Evolutionary conservation across 73 alveolate species (phyloP).

Genomic region (Paramecium tetraurelia): DNA sequence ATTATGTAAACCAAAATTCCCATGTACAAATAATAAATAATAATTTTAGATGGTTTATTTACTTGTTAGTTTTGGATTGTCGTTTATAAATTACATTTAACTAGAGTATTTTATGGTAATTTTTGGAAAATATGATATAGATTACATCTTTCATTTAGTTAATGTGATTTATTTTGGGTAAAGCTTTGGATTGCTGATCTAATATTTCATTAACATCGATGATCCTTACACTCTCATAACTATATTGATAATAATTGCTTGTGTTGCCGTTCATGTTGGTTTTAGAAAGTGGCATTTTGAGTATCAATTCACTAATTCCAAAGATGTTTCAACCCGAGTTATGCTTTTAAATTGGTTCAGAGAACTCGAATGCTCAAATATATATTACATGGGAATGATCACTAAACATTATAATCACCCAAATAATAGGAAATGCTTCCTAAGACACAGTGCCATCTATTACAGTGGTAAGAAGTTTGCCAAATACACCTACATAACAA

Average conservation of each 20-base stretch:
- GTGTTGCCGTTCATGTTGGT: neutral
- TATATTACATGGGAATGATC: neutral
- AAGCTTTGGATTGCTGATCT: neutral
- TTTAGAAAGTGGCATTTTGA: neutral
- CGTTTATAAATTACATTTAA: neutral
- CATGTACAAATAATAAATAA: neutral
- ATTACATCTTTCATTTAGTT: neutral
- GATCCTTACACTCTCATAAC: neutral
- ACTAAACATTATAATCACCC: neutral
- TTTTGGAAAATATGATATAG: neutral
- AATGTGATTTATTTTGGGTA: neutral
- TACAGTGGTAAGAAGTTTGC: neutral
- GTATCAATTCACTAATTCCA: neutral
- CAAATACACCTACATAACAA: neutral
- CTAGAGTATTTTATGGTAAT: neutral
- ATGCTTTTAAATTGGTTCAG: neutral
- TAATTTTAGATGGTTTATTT: neutral
- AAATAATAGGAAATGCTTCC: neutral
- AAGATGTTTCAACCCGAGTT: neutral
- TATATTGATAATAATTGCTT: neutral
- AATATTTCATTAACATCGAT: neutral
- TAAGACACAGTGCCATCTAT: neutral
- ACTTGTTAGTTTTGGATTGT: neutral
- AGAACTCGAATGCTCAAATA: neutral
- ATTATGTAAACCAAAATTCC: neutral